Conservation (phyloP, 2,329 filamentous ascomycete genomes). For the Penicillium sp. region DNA sequence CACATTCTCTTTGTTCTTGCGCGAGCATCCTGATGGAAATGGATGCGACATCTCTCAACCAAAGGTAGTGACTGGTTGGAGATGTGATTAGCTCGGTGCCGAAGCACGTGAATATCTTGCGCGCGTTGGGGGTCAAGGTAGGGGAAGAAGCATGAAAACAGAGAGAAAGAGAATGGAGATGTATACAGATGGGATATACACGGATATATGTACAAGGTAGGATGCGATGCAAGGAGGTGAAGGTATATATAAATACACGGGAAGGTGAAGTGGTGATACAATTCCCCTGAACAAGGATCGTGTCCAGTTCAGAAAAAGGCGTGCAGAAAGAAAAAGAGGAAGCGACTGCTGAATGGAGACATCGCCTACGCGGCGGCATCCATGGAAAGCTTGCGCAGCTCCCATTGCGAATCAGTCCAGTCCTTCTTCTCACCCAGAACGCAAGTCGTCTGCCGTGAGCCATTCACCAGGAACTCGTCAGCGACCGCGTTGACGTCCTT, state of each 20-base stretch:
- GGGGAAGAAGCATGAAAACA: neutral
- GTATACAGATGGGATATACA: slow-evolving; percentile 19
- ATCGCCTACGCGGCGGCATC: slow-evolving; percentile 22
- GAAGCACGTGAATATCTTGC: slow-evolving; percentile 41
- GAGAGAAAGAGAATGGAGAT: slow-evolving; percentile 13
- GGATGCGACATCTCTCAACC: slow-evolving; percentile 51
- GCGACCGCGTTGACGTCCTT: slow-evolving; percentile 78
- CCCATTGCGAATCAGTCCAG: slow-evolving; percentile 72
- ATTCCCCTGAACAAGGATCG: neutral
- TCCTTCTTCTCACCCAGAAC: slow-evolving; percentile 81
- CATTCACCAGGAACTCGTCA: slow-evolving; percentile 74
- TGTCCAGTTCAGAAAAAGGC: neutral
- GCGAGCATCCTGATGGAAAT: slow-evolving; percentile 34
- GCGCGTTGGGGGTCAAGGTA: slow-evolving; percentile 12
- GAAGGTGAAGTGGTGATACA: slow-evolving; percentile 5
- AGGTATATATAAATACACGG: slow-evolving; percentile 18
- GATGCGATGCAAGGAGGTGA: slow-evolving; percentile 3
- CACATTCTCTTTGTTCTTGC: slow-evolving; percentile 46
- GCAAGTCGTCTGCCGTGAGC: slow-evolving; percentile 59
- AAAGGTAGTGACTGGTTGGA: slow-evolving; percentile 44
- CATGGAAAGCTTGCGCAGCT: slow-evolving; percentile 70
- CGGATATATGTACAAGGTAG: slow-evolving; percentile 24
- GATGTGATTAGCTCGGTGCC: slow-evolving; percentile 51
- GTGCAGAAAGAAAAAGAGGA: neutral
- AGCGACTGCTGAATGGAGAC: neutral